Conservation (phyloP, 164 flowering plant species). For the Tinospora cordifolia region DNA sequence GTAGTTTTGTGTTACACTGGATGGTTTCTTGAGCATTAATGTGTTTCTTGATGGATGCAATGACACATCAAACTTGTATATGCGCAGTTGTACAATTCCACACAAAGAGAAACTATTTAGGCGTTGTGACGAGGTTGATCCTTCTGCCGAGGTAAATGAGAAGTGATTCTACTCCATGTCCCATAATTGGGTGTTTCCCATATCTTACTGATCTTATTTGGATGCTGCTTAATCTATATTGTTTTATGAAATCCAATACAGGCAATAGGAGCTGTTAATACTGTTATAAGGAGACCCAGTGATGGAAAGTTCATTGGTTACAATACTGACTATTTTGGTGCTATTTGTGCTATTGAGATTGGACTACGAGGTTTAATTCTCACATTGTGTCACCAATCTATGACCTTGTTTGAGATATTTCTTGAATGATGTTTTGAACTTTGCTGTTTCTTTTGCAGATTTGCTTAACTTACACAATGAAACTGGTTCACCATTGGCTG, state of each 20-base stretch:
- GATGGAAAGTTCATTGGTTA: constrained; percentile 79
- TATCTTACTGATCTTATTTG: not conserved
- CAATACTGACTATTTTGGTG: constrained; percentile 85
- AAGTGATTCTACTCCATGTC: not conserved
- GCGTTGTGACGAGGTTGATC: constrained; percentile 86
- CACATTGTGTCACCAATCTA: not conserved
- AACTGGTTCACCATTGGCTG: constrained; percentile 62
- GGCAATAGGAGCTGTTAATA: constrained; percentile 92
- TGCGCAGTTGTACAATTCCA: constrained; percentile 79
- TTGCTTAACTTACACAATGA: constrained; percentile 16
- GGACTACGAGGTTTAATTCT: constrained; percentile 59
- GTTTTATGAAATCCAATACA: constrained; percentile 19
- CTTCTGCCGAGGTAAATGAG: constrained; percentile 68
- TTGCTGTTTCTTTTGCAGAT: constrained; percentile 29
- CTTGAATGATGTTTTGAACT: not conserved
- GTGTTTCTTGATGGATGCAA: not conserved
- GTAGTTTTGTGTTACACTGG: too few species aligned
- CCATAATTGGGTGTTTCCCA: not conserved
- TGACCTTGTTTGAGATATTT: constrained; percentile 1
- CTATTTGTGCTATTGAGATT: constrained; percentile 82
- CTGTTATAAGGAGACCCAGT: constrained; percentile 53
- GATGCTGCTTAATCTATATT: constrained; percentile 3
- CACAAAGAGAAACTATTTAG: constrained; percentile 81
- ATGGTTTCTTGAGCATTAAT: not conserved
- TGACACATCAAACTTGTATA: constrained; percentile 1